Base-by-base conservation (phyloP, 805 yeast species). In the Myxozyma mucilagina region DNA sequence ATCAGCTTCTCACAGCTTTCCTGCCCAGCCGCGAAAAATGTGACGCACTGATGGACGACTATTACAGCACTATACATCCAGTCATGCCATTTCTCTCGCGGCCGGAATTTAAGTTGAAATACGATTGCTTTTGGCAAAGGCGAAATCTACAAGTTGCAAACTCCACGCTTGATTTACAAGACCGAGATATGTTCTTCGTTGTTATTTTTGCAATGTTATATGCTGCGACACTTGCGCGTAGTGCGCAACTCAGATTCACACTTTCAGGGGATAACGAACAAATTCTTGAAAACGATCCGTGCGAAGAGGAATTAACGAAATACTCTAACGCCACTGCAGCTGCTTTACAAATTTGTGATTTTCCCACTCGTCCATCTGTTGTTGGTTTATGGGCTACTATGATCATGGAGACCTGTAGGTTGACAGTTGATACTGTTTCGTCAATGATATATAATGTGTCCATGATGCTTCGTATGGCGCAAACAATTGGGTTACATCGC, bases 401-500 rank as follows among this genome's bases (percentile, higher is more conserved):
- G 50, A 11, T 43, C 14, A 20, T 41, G 32, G 43, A 43, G 29
- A 53, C 47, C 2, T 43, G 48, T 24, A 47, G 50, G 7, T 18
- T 49, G 14, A 35, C 32, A 9, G 20, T 39, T 11, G 49, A 53
- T 18, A 34, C 20, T 13, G 8, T 43, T 7, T 18, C 56, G 3
- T 16, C 56, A 8, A 32, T 42, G 24, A 43, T 42, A 5, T 42
- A 42, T 16, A 41, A 39, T 6, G 35, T 43, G 10, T 38, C 58
- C 4, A 55, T 47, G 53, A 34, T 55, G 58, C 39, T 55, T 4
- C 53, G 53, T 8, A 41, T 55, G 10, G 52, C 38, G 5, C 58
- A 55, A 24, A 38, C 47, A 6, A 55, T 55, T 16, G 58, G 58
- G 16, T 35, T 55, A 20, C 58, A 55, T 16, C 20, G 58, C 14